A percentile compares a stretch with the other conserved stretches of the same genome.
Conservation (phyloP, 108 stramenopile genomes). For the Stephanodiscus triporus region DNA sequence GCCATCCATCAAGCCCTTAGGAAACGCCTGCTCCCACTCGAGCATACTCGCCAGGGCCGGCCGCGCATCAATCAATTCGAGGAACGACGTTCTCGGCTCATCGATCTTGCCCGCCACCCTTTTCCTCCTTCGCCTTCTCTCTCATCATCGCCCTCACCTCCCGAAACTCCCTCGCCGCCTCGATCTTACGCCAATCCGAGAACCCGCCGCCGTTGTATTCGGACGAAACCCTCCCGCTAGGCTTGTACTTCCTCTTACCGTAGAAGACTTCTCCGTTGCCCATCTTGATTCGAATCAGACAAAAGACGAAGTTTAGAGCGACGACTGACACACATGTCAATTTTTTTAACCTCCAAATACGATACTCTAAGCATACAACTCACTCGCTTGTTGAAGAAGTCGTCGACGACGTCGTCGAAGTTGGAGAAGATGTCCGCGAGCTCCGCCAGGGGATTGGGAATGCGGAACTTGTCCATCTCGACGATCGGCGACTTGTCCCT, state of each 20-base stretch:
- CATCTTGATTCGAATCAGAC: slow-evolving; percentile 14
- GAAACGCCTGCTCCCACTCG: no score
- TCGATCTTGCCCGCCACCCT: background rate
- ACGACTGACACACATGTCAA: no score
- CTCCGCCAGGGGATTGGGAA: slow-evolving; percentile 40
- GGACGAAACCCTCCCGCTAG: slow-evolving; percentile 64
- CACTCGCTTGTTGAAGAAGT: slow-evolving; percentile 85
- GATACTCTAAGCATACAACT: slow-evolving; percentile 9
- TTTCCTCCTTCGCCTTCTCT: slow-evolving; percentile 44
- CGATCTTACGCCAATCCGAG: slow-evolving; percentile 66
- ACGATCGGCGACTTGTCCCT: background rate
- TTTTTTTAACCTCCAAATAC: background rate
- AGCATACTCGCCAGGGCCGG: no score
- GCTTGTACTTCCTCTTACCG: slow-evolving; percentile 82
- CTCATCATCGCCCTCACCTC: slow-evolving; percentile 60
- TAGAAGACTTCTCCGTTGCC: slow-evolving; percentile 64
- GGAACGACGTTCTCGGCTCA: no score
- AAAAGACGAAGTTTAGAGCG: no score
- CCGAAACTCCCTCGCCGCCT: slow-evolving; percentile 66
- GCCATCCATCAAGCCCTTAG: background rate
- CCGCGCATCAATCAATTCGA: no score
- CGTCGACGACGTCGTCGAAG: slow-evolving; percentile 79
- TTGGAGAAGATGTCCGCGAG: slow-evolving; percentile 49
- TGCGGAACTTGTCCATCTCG: slow-evolving; percentile 11
- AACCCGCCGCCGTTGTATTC: slow-evolving; percentile 85